Evolutionary conservation across 73 alveolate species (phyloP).

Genomic region (Diophrys appendiculata): DNA sequence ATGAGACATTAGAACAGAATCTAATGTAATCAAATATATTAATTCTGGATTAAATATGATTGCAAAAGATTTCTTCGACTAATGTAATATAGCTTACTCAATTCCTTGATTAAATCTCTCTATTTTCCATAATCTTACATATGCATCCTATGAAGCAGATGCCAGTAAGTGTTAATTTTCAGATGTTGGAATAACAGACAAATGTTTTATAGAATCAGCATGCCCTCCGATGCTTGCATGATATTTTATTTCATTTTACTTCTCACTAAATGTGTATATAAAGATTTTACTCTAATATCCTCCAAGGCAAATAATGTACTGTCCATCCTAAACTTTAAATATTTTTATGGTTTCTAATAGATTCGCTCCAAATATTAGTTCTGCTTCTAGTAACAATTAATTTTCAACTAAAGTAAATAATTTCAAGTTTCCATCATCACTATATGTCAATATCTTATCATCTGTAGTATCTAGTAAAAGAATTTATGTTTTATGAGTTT

Average conservation of each 20-base stretch:
- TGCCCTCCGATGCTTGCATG: constrained; percentile 78
- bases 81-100: constrained; percentile 37
- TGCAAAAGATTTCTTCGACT: constrained; percentile 79
- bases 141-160: constrained; percentile 39
- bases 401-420: neutral
- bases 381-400: neutral
- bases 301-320: constrained; percentile 73
- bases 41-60: constrained; percentile 62
- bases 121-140: constrained; percentile 41
- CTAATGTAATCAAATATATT: constrained; percentile 78
- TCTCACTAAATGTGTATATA: constrained; percentile 57
- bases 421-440: constrained; percentile 48
- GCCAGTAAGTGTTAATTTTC: constrained; percentile 56
- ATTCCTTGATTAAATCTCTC: neutral
- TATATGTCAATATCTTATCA: constrained; percentile 37
- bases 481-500: constrained; percentile 44
- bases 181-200: constrained; percentile 65
- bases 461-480: constrained; percentile 11
- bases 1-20: constrained; percentile 84
- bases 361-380: constrained; percentile 72
- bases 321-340: constrained; percentile 59
- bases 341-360: constrained; percentile 73
- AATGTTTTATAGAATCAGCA: constrained; percentile 78
- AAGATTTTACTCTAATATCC: constrained; percentile 82
- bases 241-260: constrained; percentile 48